Evolutionary conservation across 176 grass and related monocot genomes (phyloP), one percentile per base, ranked within the genome.

Genomic region (barley (Hordeum vulgare)): DNA sequence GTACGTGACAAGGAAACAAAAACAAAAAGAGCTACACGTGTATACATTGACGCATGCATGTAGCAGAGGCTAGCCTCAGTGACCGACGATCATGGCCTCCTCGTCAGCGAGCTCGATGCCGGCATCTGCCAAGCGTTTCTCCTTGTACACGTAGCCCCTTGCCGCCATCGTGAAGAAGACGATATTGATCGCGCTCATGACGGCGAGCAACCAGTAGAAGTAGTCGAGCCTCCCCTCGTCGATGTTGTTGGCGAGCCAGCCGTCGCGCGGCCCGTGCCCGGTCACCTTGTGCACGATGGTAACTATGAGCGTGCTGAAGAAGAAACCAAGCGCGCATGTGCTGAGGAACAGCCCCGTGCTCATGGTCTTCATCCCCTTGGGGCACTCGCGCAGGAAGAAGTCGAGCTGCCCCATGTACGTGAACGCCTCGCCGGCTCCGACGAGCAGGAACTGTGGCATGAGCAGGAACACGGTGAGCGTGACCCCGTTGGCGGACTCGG

Each of bases 331-430:
- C 5, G 96, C 90, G 17, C 92, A 92, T 0, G 93, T 99, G 91
- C 96, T 99, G 1, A 99, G 87, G 87, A 99, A 99, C 7, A 99
- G 63, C 4, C 96, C 96, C 11, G 96, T 96, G 88, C 96, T 99
- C 93, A 99, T 96, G 21, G 93, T 96, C 88, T 99, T 99, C 96
- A 99, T 99, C 54, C 96, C 96, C 71, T 94, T 99, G 39, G 96
- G 96, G 58, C 96, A 99, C 69, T 99, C 93, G 24, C 91, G 76
- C 18, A 99, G 76, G 86, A 99, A 99, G 89, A 99, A 99, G 9
- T 91, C 93, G 65, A 99, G 83, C 61, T 99, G 96, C 14, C 96
- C 96, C 56, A 99, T 96, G 88, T 99, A 99, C 2, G 96, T 99
- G 89, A 99, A 94, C 0, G 93, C 93, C 91, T 99, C 96, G 17